Percentiles rank a stretch among this genome's conserved stretches.
These are phyloP conservation scores for Trichophaea hybrida DNA, from an alignment of 2,329 filamentous ascomycete genomes.

Conservation along the genomic window DNA sequence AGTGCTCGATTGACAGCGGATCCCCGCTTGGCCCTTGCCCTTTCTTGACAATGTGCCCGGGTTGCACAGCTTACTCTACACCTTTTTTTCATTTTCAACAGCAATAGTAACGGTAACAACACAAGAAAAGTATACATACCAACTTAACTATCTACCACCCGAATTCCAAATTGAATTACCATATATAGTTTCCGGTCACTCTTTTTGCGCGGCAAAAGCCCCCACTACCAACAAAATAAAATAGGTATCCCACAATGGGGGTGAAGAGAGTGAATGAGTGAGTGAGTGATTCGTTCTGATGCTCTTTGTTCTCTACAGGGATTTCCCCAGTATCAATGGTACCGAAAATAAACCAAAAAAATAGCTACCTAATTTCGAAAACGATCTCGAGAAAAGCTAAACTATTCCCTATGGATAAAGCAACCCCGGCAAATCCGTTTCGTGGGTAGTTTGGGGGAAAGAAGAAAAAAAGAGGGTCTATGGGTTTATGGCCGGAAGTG, in stretches of 20 bases:
- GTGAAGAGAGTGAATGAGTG: too few species aligned
- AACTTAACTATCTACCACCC: background rate
- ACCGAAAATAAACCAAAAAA: background rate
- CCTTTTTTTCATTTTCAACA: background rate
- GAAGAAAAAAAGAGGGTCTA: background rate
- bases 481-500: background rate
- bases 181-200: background rate
- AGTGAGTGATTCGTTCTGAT: too few species aligned
- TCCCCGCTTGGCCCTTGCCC: background rate
- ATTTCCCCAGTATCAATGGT: background rate
- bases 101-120: background rate
- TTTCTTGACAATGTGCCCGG: too few species aligned
- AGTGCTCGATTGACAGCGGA: slow-evolving; percentile 1
- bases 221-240: too few species aligned
- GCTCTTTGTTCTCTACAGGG: too few species aligned
- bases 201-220: background rate
- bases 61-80: background rate
- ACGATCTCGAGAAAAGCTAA: background rate
- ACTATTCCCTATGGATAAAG: background rate
- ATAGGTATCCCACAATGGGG: too few species aligned
- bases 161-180: background rate
- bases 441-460: background rate
- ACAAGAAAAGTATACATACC: background rate
- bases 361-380: background rate
- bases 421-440: background rate